These are phyloP conservation scores for Trypanosoma caninum DNA, from an alignment of 208 protist genomes.

Conservation along the genomic window DNA sequence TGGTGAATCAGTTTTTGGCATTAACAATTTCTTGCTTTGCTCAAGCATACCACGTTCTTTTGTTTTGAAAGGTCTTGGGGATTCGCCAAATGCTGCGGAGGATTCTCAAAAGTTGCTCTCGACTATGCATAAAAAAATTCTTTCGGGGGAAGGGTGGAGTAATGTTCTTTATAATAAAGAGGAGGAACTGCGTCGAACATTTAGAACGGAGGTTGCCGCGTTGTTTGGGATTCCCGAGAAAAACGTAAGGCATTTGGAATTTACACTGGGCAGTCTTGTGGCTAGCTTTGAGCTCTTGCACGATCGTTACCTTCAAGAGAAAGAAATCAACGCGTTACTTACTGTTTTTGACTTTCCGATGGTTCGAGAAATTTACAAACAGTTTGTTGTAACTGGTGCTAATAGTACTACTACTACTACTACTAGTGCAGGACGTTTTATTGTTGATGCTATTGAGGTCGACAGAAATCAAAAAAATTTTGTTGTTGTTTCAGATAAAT, in stretches of 20 bases:
- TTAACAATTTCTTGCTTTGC: too few species aligned
- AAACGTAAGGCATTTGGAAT: conserved; percentile 27
- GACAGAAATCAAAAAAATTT: background rate
- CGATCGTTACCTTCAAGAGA: conserved; percentile 30
- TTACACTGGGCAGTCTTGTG: conserved; percentile 31
- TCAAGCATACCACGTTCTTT: too few species aligned
- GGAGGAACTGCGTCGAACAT: conserved; percentile 32
- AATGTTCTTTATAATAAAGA: conserved; percentile 22
- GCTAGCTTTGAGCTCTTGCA: conserved; percentile 31
- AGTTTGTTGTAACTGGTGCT: background rate
- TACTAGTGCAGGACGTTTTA: background rate
- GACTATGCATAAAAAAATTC: conserved; percentile 34
- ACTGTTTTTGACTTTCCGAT: conserved; percentile 40
- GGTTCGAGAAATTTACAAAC: conserved; percentile 29
- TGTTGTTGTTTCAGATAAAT: too few species aligned
- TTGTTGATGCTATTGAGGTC: background rate
- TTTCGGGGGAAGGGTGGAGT: conserved; percentile 39
- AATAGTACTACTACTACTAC: background rate
- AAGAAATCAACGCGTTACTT: conserved; percentile 29
- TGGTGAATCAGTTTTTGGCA: too few species aligned
- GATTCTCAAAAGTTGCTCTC: conserved; percentile 8
- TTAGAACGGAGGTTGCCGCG: conserved; percentile 27
- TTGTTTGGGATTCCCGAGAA: conserved; percentile 39
- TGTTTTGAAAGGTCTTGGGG: too few species aligned
- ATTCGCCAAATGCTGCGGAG: too few species aligned